Percentiles rank a stretch among this genome's conserved stretches.
These are phyloP conservation scores for Backusella morwellensis DNA, from an alignment of 192 early-diverging fungal genomes.

Conservation along the genomic window DNA sequence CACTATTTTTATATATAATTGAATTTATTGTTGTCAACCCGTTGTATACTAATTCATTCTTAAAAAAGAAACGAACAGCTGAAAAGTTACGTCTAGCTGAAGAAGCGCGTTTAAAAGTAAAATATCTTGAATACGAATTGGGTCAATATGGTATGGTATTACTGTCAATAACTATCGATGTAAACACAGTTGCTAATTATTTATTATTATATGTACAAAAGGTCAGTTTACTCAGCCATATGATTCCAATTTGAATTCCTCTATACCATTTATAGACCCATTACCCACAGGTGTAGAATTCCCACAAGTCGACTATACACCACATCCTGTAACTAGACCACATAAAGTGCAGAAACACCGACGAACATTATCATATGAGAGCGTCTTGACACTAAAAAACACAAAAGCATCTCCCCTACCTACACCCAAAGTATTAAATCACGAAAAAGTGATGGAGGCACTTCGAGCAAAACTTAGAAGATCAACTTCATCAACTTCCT, in stretches of 20 bases:
- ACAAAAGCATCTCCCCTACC: background rate
- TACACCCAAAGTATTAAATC: background rate
- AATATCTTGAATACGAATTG: slow-evolving; percentile 3
- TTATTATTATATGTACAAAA: background rate
- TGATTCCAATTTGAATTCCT: background rate
- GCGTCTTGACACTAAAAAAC: background rate
- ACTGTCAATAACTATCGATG: background rate
- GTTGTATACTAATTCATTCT: background rate
- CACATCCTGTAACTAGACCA: background rate
- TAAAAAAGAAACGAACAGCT: slow-evolving; percentile 3
- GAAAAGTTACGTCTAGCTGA: slow-evolving; percentile 2
- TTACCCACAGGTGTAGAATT: background rate
- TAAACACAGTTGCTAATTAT: background rate
- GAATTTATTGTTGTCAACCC: background rate
- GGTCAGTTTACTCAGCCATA: background rate
- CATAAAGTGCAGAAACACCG: background rate
- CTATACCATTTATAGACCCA: background rate
- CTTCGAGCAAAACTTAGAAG: slow-evolving; percentile 10
- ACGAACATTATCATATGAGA: slow-evolving; percentile 12
- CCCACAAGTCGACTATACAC: background rate
- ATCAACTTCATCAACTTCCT: background rate
- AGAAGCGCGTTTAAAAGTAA: slow-evolving; percentile 1
- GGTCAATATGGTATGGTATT: background rate
- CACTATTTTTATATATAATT: background rate
- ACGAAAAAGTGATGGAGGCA: slow-evolving; percentile 13